phyloP scores from a whole-genome alignment of 2,329 filamentous ascomycete genomes.

The Pseudocercospora musae region DNA sequence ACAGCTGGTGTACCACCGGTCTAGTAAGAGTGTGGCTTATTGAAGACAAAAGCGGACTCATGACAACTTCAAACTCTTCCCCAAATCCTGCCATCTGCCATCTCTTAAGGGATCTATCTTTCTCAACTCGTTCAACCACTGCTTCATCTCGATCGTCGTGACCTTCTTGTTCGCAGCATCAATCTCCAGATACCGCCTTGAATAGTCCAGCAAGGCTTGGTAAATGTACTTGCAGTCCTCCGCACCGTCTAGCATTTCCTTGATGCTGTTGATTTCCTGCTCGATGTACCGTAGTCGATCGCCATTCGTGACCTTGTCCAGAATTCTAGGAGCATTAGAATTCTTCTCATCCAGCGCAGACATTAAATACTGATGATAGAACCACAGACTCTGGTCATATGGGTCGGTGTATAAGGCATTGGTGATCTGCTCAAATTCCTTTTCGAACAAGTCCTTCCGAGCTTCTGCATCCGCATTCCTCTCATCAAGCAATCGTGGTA shows the following conservation, averaged over 20 bases:
- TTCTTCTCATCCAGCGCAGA: constrained; percentile 57
- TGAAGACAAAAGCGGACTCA: background rate
- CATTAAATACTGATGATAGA: constrained; percentile 89
- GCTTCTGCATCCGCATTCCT: constrained; percentile 60
- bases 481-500: constrained; percentile 71
- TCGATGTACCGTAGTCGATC: constrained; percentile 65
- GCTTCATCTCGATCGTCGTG: constrained; percentile 45
- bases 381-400: constrained; percentile 94
- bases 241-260: constrained; percentile 61
- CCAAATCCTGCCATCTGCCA: constrained; percentile 72
- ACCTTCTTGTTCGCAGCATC: constrained; percentile 40
- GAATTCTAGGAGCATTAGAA: constrained; percentile 51
- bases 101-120: constrained; percentile 69
- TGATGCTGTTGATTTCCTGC: constrained; percentile 70
- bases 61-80: constrained; percentile 46
- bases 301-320: constrained; percentile 57
- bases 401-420: constrained; percentile 82
- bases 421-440: constrained; percentile 73
- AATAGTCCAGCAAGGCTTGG: constrained; percentile 76
- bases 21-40: background rate
- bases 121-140: constrained; percentile 62
- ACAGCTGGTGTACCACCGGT: too few relatives aligned
- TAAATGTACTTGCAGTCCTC: constrained; percentile 84
- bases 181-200: constrained; percentile 55
- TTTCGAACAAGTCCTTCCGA: constrained; percentile 67